Evolutionary conservation across 2,329 filamentous ascomycete genomes (phyloP), one percentile per base, ranked within the genome.

Genomic region (Sordariomycetes sp.): DNA sequence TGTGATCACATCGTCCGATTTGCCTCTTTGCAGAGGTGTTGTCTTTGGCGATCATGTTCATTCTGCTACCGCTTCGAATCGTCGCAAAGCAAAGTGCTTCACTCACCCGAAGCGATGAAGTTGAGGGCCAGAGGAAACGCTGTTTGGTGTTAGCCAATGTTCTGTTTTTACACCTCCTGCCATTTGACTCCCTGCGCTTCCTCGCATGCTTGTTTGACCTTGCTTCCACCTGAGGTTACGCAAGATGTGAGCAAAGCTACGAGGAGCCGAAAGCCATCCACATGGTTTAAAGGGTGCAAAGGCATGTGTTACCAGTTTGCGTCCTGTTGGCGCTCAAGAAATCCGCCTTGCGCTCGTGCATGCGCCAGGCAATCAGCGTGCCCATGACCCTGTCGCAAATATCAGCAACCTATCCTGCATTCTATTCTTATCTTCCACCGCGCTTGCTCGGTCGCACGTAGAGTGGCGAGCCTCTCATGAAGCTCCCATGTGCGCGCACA

Each of bases 61-160:
- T n/a, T n/a, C n/a, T n/a, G 72, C 75, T 75, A 72, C 78, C 78
- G 76, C 79, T 76, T 69, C 66, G 63, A 57, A 65, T 61, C 42
- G 37, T 12, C 17, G 25, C 6, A 20, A 25, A 27, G 32, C 23
- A 17, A 2, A 2, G 12, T 53, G 55, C 55, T 58, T 59, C 61
- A 90, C 85, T 90, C 78, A 92, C 85, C 83, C 67, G 84, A 86
- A 58, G 85, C 85, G 65, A 92, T 84, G 67, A 92, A 92, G 65
- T 92, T 92, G 54, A 92, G 70, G 58, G 85, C 83, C 59, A 92
- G 66, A 47, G 85, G 85, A 44, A 86, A 64, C 45, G 82, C 85
- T 92, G 49, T 42, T 34, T 9, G 10, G 33, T 39, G 52, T 64
- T 46, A 64, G 57, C 46, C n/a, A n/a, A n/a, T n/a, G n/a, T n/a